phyloP scores from a whole-genome alignment of 441 rosid genomes.

The Jatropha podagrica region DNA sequence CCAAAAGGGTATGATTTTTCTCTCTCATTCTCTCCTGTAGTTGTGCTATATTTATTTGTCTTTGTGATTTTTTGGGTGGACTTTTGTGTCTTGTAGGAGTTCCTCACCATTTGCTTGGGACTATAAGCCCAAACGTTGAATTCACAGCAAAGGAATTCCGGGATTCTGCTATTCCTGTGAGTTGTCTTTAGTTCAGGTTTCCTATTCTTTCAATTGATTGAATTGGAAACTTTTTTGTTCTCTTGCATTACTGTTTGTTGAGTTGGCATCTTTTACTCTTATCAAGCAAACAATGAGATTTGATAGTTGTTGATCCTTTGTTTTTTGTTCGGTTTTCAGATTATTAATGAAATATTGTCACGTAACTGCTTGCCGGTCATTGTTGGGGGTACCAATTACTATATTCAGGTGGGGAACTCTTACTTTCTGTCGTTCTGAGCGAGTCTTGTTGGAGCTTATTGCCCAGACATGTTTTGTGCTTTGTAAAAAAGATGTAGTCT shows the following conservation, averaged over 20 bases:
- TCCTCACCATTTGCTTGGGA: slow-evolving; percentile 83
- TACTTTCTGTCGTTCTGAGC: slow-evolving; percentile 10
- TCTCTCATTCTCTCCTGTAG: neutral
- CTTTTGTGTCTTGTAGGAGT: slow-evolving; percentile 49
- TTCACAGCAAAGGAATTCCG: slow-evolving; percentile 78
- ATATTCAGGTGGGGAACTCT: slow-evolving; percentile 63
- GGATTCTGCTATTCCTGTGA: slow-evolving; percentile 64
- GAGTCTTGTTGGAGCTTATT: neutral
- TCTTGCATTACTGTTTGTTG: no score
- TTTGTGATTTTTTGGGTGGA: neutral
- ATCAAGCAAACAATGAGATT: neutral
- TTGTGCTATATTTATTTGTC: neutral
- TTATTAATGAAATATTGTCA: slow-evolving; percentile 57
- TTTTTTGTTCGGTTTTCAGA: slow-evolving; percentile 42
- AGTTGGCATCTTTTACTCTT: neutral
- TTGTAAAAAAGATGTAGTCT: neutral
- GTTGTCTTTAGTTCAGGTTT: slow-evolving; percentile 23
- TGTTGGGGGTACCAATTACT: slow-evolving; percentile 91
- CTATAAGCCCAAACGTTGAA: slow-evolving; percentile 57
- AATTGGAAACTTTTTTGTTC: neutral
- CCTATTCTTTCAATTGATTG: neutral
- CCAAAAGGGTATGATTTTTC: slow-evolving; percentile 48
- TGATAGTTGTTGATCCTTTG: no score
- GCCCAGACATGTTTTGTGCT: neutral
- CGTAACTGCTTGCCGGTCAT: slow-evolving; percentile 70